These are phyloP conservation scores for Phlyctochytrium planicorne DNA, from an alignment of 192 early-diverging fungal species.

Conservation along the genomic window DNA sequence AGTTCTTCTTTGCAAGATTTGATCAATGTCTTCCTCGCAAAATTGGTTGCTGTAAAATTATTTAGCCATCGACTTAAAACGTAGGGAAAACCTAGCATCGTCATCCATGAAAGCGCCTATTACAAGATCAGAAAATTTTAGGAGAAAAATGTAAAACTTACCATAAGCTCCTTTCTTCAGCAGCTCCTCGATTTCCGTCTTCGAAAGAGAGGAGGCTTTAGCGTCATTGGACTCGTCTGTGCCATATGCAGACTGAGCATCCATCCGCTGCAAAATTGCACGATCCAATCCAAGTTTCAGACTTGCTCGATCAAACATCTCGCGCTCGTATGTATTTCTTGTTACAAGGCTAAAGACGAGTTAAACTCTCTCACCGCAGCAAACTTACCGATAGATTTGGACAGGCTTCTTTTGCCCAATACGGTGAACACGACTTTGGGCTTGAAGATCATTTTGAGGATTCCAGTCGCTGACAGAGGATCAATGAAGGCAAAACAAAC, in stretches of 20 bases:
- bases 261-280: slow-evolving; percentile 75
- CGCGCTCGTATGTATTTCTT: slow-evolving; percentile 81
- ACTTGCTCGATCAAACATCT: slow-evolving; percentile 87
- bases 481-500: slow-evolving; percentile 5
- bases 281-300: slow-evolving; percentile 83
- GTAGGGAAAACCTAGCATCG: slow-evolving; percentile 49
- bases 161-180: slow-evolving; percentile 89
- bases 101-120: slow-evolving; percentile 76
- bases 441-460: slow-evolving; percentile 87
- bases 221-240: slow-evolving; percentile 39
- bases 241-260: slow-evolving; percentile 44
- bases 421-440: slow-evolving; percentile 77
- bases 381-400: slow-evolving; percentile 51
- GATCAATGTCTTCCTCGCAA: slow-evolving; percentile 87
- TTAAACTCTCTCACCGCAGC: not conserved
- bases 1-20: slow-evolving; percentile 74
- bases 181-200: slow-evolving; percentile 80
- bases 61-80: slow-evolving; percentile 17
- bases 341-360: slow-evolving; percentile 70
- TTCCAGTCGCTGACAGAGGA: slow-evolving; percentile 69
- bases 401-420: slow-evolving; percentile 89
- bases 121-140: not conserved
- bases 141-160: not conserved
- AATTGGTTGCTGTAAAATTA: slow-evolving; percentile 52
- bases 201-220: slow-evolving; percentile 52